Base-by-base conservation (phyloP, 1,139 yeast species). In the Lodderomyces oxycetoniae region DNA sequence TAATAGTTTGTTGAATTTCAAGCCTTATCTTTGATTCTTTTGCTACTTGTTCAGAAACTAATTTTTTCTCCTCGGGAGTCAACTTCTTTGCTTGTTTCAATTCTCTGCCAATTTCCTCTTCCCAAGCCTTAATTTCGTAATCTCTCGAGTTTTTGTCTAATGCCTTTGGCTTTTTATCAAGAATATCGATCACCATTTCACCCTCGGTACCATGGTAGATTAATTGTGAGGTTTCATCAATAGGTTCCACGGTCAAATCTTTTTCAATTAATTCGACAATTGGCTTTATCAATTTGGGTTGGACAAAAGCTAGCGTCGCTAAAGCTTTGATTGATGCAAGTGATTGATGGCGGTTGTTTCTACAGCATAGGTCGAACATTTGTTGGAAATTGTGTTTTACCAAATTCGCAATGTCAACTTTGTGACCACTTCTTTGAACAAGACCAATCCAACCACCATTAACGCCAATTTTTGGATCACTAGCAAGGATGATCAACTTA, bases 101-200 rank as follows among this genome's bases (percentile, higher is more conserved):
- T 51, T 86, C 91, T 44, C 77, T 77, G 47, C 89, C 76, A 31
- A 91, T 73, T 34, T 74, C 74, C 48, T 82, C 89, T 55, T 91
- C 98, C 97, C 98, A 91, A 50, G 85, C 79, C 42, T 75, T 67
- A 11, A 88, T 84, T 47, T 85, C 95, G 51, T 85, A 86, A 49
- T 88, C 96, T 50, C 78, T 86, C 3, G 83, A 60, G 51, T 85
- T 85, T 49, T 83, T 85, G 40, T 64, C 66, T 19, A 56, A 57
- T 2, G 49, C 53, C 47, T 68, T 63, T 32, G 66, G 63, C 30
- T 60, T 60, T 21, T 38, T 36, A 19, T 50, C 53, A 33, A 84
- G 60, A 3, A 84, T 79, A 48, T 85, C 77, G 14, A 79, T 61
- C 1, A 84, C 94, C 35, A 86, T 57, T 37, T 73, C 77, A 6